Conservation (phyloP, 176 grass and related monocot species). For the Aegilops umbellulata region DNA sequence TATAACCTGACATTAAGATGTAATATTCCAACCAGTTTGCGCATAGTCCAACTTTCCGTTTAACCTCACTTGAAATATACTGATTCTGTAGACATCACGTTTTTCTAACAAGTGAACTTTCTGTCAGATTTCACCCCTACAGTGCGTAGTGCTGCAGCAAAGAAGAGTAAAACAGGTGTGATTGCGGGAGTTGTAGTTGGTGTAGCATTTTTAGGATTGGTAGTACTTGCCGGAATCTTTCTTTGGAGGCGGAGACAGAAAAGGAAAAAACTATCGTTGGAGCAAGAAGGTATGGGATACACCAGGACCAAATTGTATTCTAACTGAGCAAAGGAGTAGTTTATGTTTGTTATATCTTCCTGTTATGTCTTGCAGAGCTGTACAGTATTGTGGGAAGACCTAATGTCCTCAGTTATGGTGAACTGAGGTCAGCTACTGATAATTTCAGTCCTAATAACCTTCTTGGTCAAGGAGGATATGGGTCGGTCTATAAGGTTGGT, state of each 20-base stretch:
- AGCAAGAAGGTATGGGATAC: slow-evolving; percentile 35
- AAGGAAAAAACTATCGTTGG: slow-evolving; percentile 32
- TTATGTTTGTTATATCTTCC: background rate
- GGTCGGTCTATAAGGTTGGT: slow-evolving; percentile 67
- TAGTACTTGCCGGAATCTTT: slow-evolving; percentile 34
- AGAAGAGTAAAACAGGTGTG: slow-evolving; percentile 37
- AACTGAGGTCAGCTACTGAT: slow-evolving; percentile 60
- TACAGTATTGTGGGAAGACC: slow-evolving; percentile 52
- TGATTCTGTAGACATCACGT: background rate
- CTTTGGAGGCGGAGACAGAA: slow-evolving; percentile 51
- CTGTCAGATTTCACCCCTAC: slow-evolving; percentile 63
- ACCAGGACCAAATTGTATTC: background rate
- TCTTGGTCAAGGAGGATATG: slow-evolving; percentile 87
- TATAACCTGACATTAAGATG: background rate
- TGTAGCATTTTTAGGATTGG: slow-evolving; percentile 39
- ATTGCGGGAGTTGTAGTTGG: slow-evolving; percentile 58
- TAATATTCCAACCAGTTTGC: background rate
- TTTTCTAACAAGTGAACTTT: slow-evolving; percentile 30
- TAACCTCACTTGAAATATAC: background rate
- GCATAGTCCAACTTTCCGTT: background rate
- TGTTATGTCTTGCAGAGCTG: slow-evolving; percentile 46
- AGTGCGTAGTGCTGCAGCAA: slow-evolving; percentile 28
- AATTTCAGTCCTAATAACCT: slow-evolving; percentile 62
- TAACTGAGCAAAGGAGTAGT: background rate
- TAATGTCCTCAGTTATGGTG: slow-evolving; percentile 56